These are phyloP conservation scores for Amanita jacksonii DNA, from an alignment of 768 basidiomycete genomes.

Conservation along the genomic window DNA sequence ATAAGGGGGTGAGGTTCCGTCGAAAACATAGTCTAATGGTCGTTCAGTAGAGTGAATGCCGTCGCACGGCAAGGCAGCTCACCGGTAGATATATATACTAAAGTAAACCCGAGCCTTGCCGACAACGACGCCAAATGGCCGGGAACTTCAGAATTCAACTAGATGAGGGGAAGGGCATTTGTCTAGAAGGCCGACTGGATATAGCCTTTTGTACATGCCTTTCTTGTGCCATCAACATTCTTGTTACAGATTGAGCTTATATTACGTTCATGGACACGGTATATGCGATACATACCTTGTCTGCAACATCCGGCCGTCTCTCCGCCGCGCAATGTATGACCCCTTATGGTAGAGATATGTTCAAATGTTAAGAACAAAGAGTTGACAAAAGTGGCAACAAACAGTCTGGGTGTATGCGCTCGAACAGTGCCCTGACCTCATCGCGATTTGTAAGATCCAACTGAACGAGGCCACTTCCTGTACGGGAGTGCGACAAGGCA, in stretches of 20 bases:
- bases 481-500: constrained; percentile 66
- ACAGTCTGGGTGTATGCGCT: constrained; percentile 61
- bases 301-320: constrained; percentile 85
- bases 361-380: neutral
- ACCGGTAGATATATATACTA: constrained; percentile 94
- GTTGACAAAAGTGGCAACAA: constrained; percentile 19
- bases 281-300: constrained; percentile 61
- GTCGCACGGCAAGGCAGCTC: constrained; percentile 5
- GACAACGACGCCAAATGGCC: constrained; percentile 61
- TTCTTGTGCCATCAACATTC: constrained; percentile 7
- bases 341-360: constrained; percentile 33
- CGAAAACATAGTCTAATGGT: constrained; percentile 83
- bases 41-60: neutral
- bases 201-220: constrained; percentile 2
- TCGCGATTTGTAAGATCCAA: constrained; percentile 60
- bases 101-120: constrained; percentile 46
- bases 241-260: neutral
- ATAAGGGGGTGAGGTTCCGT: constrained; percentile 90
- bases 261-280: too few species aligned
- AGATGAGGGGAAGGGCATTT: constrained; percentile 1
- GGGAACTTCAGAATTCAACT: constrained; percentile 81
- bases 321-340: constrained; percentile 96
- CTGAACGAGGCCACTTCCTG: constrained; percentile 38
- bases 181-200: neutral
- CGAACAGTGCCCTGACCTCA: constrained; percentile 47